phyloP scores from a whole-genome alignment of 352 stramenopile genomes.

The Discostella stelligera region DNA sequence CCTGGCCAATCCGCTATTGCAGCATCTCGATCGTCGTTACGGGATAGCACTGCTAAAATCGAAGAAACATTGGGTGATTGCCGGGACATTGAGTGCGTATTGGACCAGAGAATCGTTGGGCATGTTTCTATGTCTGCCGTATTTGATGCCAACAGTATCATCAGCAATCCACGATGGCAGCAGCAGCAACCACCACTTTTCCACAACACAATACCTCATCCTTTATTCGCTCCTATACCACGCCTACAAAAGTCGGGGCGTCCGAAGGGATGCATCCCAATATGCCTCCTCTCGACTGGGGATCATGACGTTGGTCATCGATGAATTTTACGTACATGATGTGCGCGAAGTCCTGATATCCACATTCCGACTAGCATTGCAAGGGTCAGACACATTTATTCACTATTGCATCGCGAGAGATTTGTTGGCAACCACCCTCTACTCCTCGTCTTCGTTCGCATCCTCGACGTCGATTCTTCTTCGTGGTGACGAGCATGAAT shows the following conservation, averaged over 20 bases:
- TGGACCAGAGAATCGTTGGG: slow-evolving; percentile 51
- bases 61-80: slow-evolving; percentile 61
- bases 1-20: slow-evolving; percentile 52
- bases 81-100: slow-evolving; percentile 53
- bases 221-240: slow-evolving; percentile 62
- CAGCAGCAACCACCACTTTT: slow-evolving; percentile 13
- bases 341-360: slow-evolving; percentile 24
- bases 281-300: slow-evolving; percentile 45
- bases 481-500: not conserved
- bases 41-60: slow-evolving; percentile 50
- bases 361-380: slow-evolving; percentile 38
- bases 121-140: slow-evolving; percentile 55
- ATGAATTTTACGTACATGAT: slow-evolving; percentile 54
- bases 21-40: slow-evolving; percentile 60
- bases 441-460: not conserved
- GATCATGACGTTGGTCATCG: slow-evolving; percentile 66
- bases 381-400: slow-evolving; percentile 53
- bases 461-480: not conserved
- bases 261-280: slow-evolving; percentile 44
- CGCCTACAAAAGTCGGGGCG: slow-evolving; percentile 54
- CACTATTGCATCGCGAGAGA: slow-evolving; percentile 55
- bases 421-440: slow-evolving; percentile 20
- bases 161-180: not conserved
- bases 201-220: slow-evolving; percentile 48
- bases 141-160: slow-evolving; percentile 20